Conservation (phyloP, 352 stramenopile species). For the Phytophthora lateralis region DNA sequence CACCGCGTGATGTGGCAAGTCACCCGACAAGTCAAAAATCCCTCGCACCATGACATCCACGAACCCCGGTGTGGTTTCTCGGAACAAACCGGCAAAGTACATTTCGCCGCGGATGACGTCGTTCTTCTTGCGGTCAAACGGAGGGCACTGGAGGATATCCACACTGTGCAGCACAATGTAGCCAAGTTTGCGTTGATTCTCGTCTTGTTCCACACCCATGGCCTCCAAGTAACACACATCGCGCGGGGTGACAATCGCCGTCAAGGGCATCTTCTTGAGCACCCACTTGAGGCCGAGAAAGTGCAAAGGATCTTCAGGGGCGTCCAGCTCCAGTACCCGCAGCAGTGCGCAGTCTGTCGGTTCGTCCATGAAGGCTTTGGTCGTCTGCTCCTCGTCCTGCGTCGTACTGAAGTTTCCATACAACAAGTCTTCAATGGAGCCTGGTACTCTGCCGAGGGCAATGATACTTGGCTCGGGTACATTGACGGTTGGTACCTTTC, state of each 20-base stretch:
- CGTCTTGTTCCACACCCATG: constrained; percentile 51
- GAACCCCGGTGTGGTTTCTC: constrained; percentile 41
- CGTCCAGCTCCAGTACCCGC: constrained; percentile 44
- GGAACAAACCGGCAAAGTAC: constrained; percentile 44
- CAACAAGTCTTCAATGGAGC: constrained; percentile 56
- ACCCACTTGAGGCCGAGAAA: constrained; percentile 63
- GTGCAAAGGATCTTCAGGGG: constrained; percentile 46
- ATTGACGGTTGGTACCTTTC: background rate
- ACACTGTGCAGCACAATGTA: constrained; percentile 57
- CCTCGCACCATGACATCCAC: constrained; percentile 54
- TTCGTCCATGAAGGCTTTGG: constrained; percentile 38
- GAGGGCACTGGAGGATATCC: constrained; percentile 46
- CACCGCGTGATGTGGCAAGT: constrained; percentile 35
- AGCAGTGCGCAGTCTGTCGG: constrained; percentile 48
- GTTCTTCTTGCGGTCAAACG: constrained; percentile 36
- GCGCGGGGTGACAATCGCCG: constrained; percentile 24
- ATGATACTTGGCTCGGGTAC: constrained; percentile 41
- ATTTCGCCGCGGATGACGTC: constrained; percentile 41
- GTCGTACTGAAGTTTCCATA: constrained; percentile 53
- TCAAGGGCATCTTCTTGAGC: constrained; percentile 41
- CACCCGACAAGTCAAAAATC: constrained; percentile 46
- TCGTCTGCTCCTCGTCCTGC: constrained; percentile 49
- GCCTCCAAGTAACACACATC: constrained; percentile 46
- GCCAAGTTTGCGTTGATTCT: constrained; percentile 34
- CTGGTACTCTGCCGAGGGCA: constrained; percentile 44